Conservation (phyloP, 768 basidiomycete species). For the Amanita muscaria region DNA sequence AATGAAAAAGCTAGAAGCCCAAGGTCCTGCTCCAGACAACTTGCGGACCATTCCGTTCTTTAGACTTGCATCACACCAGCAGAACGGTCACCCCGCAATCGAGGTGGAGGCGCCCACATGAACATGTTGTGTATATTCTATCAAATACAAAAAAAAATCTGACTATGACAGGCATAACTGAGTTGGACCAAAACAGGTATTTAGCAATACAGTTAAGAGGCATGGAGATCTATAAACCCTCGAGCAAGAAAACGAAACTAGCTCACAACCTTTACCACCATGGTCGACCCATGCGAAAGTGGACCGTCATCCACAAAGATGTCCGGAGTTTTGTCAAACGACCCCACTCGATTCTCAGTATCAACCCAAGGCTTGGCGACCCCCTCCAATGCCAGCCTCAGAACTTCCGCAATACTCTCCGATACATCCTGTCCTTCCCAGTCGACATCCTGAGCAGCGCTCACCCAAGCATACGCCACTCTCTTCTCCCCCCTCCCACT, state of each 20-base stretch:
- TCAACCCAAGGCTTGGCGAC: constrained; percentile 39
- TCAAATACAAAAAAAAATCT: background rate
- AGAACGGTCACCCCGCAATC: constrained; percentile 27
- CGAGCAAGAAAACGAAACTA: constrained; percentile 12
- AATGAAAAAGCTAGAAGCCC: constrained; percentile 50
- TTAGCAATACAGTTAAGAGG: constrained; percentile 2
- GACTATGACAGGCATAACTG: no score
- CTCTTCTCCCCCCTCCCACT: constrained; percentile 20
- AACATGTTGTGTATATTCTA: constrained; percentile 4
- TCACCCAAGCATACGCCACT: constrained; percentile 80
- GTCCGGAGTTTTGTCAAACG: constrained; percentile 43
- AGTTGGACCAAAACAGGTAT: background rate
- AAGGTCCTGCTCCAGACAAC: constrained; percentile 54
- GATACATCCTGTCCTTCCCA: constrained; percentile 74
- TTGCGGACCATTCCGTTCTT: constrained; percentile 73
- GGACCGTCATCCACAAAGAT: constrained; percentile 36
- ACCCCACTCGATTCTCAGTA: constrained; percentile 30
- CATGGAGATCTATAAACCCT: background rate
- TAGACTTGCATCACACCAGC: constrained; percentile 28
- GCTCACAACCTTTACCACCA: constrained; percentile 35
- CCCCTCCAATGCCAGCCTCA: constrained; percentile 33
- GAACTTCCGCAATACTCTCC: constrained; percentile 33
- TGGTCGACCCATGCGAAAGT: constrained; percentile 33
- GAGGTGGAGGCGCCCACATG: constrained; percentile 32
- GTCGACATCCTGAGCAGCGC: constrained; percentile 70